Base-by-base conservation (phyloP, 495 filamentous ascomycete species). In the Aspergillus nidulans region DNA sequence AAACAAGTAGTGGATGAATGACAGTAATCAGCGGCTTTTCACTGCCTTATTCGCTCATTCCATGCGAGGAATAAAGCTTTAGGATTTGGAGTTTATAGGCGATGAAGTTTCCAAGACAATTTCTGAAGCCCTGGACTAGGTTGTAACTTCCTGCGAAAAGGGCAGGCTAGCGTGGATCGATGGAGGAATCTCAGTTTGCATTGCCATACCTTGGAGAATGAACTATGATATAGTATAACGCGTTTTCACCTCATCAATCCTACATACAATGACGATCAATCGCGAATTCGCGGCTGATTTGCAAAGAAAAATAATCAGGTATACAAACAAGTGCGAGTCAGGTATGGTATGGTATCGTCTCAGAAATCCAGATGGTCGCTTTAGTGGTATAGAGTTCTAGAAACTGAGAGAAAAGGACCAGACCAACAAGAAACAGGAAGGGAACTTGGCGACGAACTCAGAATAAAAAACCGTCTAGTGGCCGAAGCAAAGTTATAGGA, bases 381-480 rank as follows among this genome's bases (percentile, higher is more conserved):
- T 49, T 23, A 18, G 44, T 32, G 47, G 47, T 49, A 49, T 49
- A 20, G 23, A 44, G n/a, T 16, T 39, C 36, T 30, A 18, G 18
- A 28, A 49, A 20, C 28, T 26, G n/a, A 30, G 25, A 47, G 8
- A 19, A 38, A n/a, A 48, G 15, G 21, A 36, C 30, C 28, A 49
- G 30, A 25, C 44, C 25, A 10, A 30, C 6, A 15, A 19, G 12
- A 8, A 38, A 36, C 36, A 16, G 46, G 38, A 12, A 49, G 20
- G 23, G 21, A 48, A 48, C 12, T 19, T 20, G 16, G 34, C 8
- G n/a, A 7, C 6, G 23, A 34, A 7, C 21, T 18, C 32, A 43
- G 23, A 49, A n/a, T 53, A 28, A 26, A 34, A 21, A 44, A 58
- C 53, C 32, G 51, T 54, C 50, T 43, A 54, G 41, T 55, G 53